Percentiles rank a stretch among this genome's conserved stretches.
phyloP scores from a whole-genome alignment of 179 eudicot species.

The Camellia oleifera region DNA sequence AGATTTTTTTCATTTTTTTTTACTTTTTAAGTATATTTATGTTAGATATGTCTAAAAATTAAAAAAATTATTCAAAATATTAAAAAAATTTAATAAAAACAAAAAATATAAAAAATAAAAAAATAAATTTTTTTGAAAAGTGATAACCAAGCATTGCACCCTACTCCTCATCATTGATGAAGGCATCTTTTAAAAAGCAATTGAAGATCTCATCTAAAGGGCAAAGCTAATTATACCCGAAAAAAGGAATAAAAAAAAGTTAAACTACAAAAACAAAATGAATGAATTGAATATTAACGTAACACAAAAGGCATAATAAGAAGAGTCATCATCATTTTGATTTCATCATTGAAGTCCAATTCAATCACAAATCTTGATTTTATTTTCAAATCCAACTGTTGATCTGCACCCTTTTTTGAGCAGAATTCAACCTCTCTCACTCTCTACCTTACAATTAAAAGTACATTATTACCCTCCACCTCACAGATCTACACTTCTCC shows the following conservation, averaged over 20 bases:
- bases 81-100: no score
- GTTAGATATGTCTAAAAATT: no score
- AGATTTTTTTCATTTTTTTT: no score
- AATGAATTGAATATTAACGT: background rate
- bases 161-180: background rate
- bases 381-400: conserved; percentile 5
- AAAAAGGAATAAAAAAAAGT: background rate
- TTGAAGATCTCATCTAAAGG: background rate
- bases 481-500: conserved; percentile 15
- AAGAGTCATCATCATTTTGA: background rate
- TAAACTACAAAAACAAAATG: background rate
- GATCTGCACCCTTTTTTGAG: conserved; percentile 16
- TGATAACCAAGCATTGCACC: background rate
- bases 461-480: conserved; percentile 19
- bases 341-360: conserved; percentile 25
- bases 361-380: conserved; percentile 12
- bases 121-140: no score
- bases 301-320: background rate
- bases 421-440: background rate
- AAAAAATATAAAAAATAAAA: no score
- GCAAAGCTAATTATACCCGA: background rate
- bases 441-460: conserved; percentile 8
- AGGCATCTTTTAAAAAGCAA: conserved; percentile 2
- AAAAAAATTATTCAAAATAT: no score
- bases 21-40: no score